Evolutionary conservation across 1,139 yeast species (phyloP).

Genomic region (Lodderomyces beijingensis): DNA sequence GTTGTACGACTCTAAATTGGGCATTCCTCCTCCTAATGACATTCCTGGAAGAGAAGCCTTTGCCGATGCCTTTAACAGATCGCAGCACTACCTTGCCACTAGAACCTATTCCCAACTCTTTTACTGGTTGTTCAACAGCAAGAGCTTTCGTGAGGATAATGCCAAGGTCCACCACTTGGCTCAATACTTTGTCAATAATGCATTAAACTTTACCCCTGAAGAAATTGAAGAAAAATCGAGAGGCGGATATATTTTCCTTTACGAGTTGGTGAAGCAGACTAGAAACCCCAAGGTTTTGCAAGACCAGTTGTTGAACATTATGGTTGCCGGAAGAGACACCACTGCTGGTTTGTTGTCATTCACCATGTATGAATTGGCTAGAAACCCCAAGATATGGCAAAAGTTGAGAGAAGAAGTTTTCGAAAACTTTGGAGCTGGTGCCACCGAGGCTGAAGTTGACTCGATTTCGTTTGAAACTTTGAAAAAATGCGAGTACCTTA

Average conservation of each 20-base stretch:
- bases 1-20: constrained; percentile 29
- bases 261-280: constrained; percentile 44
- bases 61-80: constrained; percentile 27
- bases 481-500: constrained; percentile 45
- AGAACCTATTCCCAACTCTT: constrained; percentile 25
- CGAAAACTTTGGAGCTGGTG: constrained; percentile 32
- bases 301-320: constrained; percentile 43
- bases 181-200: constrained; percentile 28
- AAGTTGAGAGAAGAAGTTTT: constrained; percentile 32
- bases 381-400: constrained; percentile 33
- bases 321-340: constrained; percentile 47
- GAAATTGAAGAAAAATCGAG: constrained; percentile 35
- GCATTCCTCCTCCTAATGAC: constrained; percentile 15
- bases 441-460: constrained; percentile 14
- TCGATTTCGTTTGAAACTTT: constrained; percentile 46
- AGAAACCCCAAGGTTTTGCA: constrained; percentile 39
- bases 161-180: constrained; percentile 33
- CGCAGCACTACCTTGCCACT: constrained; percentile 26
- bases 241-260: constrained; percentile 42
- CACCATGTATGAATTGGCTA: constrained; percentile 36
- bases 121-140: constrained; percentile 25
- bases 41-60: constrained; percentile 18
- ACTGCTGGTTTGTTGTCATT: constrained; percentile 47
- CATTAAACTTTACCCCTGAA: constrained; percentile 24
- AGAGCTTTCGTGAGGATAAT: constrained; percentile 27